A percentile compares a stretch with the other conserved stretches of the same genome.
Conservation (phyloP, 75 land plant genomes). For the Pseudotsuga menziesii region DNA sequence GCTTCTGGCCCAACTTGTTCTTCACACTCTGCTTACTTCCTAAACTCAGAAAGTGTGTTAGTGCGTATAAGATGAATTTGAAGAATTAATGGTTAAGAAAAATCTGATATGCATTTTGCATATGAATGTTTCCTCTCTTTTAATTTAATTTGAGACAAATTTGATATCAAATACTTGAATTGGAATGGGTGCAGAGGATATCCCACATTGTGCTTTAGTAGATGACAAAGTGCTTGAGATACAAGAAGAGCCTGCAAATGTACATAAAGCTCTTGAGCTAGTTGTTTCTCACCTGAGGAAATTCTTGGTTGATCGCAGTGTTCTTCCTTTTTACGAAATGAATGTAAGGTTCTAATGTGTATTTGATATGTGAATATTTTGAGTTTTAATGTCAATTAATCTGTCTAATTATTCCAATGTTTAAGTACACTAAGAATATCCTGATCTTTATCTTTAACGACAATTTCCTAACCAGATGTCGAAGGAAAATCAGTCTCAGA, state of each 20-base stretch:
- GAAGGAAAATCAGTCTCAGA: conserved; percentile 3
- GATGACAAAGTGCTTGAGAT: conserved; percentile 33
- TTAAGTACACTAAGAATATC: neutral
- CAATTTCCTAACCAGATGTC: conserved; percentile 5
- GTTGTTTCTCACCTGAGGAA: conserved; percentile 24
- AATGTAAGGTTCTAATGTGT: conserved; percentile 21
- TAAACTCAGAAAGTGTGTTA: too few relatives aligned
- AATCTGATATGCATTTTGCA: too few relatives aligned
- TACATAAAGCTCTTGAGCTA: conserved; percentile 30
- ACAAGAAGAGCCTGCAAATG: conserved; percentile 24
- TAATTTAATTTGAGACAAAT: too few relatives aligned
- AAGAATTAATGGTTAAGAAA: too few relatives aligned
- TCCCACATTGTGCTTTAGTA: conserved; percentile 27
- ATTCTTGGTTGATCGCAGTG: conserved; percentile 26
- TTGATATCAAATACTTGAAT: too few relatives aligned
- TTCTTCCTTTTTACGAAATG: conserved; percentile 25
- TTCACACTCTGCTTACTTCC: too few relatives aligned
- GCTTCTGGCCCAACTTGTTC: too few relatives aligned
- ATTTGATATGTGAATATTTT: neutral
- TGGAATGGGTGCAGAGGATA: too few relatives aligned
- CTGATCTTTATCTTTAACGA: neutral
- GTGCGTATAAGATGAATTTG: too few relatives aligned
- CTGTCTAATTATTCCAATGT: too few relatives aligned
- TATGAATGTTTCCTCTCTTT: too few relatives aligned
- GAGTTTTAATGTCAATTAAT: neutral